Percentiles rank a stretch among this genome's conserved stretches.
Conservation (phyloP, 2,329 filamentous ascomycete genomes). For the Claviceps quebecensis region DNA sequence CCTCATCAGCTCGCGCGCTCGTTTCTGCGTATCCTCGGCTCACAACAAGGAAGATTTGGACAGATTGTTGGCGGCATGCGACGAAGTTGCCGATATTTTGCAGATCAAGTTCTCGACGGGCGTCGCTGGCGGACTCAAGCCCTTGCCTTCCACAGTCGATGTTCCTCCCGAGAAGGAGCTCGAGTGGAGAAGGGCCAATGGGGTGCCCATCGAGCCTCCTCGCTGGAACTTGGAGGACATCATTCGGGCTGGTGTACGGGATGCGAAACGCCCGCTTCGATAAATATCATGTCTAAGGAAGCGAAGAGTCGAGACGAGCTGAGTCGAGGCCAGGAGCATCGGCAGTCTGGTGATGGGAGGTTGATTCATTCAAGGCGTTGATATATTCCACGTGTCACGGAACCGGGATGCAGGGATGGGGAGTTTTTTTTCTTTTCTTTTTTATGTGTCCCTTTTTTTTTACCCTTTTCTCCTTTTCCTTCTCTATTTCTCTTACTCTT, state of each 20-base stretch:
- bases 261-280: slow-evolving; percentile 58
- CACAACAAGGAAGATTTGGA: slow-evolving; percentile 99
- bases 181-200: slow-evolving; percentile 47
- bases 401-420: slow-evolving; percentile 1
- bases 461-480: slow-evolving; percentile 1
- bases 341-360: neutral
- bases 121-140: slow-evolving; percentile 73
- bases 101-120: slow-evolving; percentile 97
- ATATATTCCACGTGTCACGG: neutral
- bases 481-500: neutral
- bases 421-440: slow-evolving; percentile 6
- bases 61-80: slow-evolving; percentile 73
- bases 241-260: slow-evolving; percentile 57
- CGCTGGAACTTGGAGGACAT: slow-evolving; percentile 80
- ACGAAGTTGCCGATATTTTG: slow-evolving; percentile 81
- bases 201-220: slow-evolving; percentile 58
- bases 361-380: neutral
- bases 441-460: neutral
- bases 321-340: neutral
- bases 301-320: neutral
- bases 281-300: slow-evolving; percentile 24
- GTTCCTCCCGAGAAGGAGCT: slow-evolving; percentile 58
- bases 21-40: slow-evolving; percentile 89
- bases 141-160: slow-evolving; percentile 56
- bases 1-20: slow-evolving; percentile 82